These are phyloP conservation scores for Phellinidium pouzarii DNA, from an alignment of 1,284 basidiomycete genomes.

Conservation along the genomic window DNA sequence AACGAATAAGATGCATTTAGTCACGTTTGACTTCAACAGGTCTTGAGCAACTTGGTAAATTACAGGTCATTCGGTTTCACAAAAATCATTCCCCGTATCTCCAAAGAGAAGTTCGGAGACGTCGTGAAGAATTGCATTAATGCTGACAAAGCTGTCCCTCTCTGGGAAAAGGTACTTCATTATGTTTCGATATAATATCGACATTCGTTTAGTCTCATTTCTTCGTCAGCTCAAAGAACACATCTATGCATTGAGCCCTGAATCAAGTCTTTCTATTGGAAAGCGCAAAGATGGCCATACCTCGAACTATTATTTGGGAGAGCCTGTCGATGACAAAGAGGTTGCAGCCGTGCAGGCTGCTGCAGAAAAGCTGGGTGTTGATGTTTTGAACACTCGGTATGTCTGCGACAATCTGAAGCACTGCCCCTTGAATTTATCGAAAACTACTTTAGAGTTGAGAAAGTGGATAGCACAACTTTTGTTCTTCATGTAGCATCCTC, in stretches of 20 bases:
- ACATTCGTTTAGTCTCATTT: neutral
- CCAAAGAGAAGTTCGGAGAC: constrained; percentile 51
- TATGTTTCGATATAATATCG: constrained; percentile 6
- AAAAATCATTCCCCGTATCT: constrained; percentile 71
- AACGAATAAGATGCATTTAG: constrained; percentile 13
- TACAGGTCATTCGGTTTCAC: constrained; percentile 78
- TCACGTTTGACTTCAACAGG: constrained; percentile 32
- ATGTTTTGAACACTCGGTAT: constrained; percentile 78
- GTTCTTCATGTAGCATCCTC: constrained; percentile 70
- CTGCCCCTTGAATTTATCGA: neutral
- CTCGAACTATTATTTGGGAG: constrained; percentile 78
- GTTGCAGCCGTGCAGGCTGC: constrained; percentile 66
- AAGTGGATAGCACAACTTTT: constrained; percentile 37
- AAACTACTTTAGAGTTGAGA: constrained; percentile 15
- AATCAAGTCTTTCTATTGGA: constrained; percentile 64
- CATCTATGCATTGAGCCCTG: constrained; percentile 62
- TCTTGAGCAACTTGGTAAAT: constrained; percentile 71
- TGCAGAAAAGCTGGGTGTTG: constrained; percentile 65
- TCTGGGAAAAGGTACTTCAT: constrained; percentile 63
- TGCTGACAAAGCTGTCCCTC: constrained; percentile 41
- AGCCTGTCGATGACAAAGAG: constrained; percentile 64
- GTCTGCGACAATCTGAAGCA: constrained; percentile 6
- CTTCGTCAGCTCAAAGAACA: constrained; percentile 53
- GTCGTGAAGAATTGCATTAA: constrained; percentile 58
- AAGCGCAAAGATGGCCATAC: constrained; percentile 71